Evolutionary conservation across 768 basidiomycete genomes (phyloP).

Genomic region (Phlegmacium glaucopus): DNA sequence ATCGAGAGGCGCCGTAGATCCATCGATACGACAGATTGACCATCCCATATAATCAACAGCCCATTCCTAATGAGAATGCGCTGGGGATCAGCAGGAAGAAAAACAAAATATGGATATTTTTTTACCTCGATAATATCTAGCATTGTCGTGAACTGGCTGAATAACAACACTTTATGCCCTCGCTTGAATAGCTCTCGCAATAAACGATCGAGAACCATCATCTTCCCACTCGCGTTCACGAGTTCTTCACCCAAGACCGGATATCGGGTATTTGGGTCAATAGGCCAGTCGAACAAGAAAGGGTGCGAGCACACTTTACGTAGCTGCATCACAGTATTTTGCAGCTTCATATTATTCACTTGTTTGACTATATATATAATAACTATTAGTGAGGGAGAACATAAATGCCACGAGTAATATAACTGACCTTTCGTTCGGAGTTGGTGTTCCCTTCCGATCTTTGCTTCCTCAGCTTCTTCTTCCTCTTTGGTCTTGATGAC

Average conservation of each 20-base stretch:
- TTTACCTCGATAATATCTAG: slow-evolving; percentile 88
- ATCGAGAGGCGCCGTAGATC: slow-evolving; percentile 73
- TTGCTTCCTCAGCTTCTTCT: slow-evolving; percentile 44
- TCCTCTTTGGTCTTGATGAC: slow-evolving; percentile 27
- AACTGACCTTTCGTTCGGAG: slow-evolving; percentile 55
- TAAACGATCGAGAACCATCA: slow-evolving; percentile 91
- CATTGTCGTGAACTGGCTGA: slow-evolving; percentile 96
- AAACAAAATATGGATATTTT: background rate
- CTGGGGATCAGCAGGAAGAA: background rate
- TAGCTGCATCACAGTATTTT: slow-evolving; percentile 96
- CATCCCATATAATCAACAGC: slow-evolving; percentile 80
- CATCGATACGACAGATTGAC: slow-evolving; percentile 90
- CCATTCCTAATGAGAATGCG: slow-evolving; percentile 63
- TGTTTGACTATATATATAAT: slow-evolving; percentile 54
- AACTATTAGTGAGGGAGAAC: background rate
- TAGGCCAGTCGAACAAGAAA: slow-evolving; percentile 83
- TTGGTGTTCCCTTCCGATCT: slow-evolving; percentile 56
- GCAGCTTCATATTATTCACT: slow-evolving; percentile 89
- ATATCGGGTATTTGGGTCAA: slow-evolving; percentile 56
- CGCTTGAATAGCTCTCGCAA: slow-evolving; percentile 77
- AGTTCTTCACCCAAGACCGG: slow-evolving; percentile 74
- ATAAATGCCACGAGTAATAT: background rate
- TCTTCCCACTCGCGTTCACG: slow-evolving; percentile 89
- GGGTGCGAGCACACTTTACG: slow-evolving; percentile 97
- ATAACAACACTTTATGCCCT: slow-evolving; percentile 82